Base-by-base conservation (phyloP, 2,329 filamentous ascomycete genomes). In the Ramularia collo-cygni region DNA sequence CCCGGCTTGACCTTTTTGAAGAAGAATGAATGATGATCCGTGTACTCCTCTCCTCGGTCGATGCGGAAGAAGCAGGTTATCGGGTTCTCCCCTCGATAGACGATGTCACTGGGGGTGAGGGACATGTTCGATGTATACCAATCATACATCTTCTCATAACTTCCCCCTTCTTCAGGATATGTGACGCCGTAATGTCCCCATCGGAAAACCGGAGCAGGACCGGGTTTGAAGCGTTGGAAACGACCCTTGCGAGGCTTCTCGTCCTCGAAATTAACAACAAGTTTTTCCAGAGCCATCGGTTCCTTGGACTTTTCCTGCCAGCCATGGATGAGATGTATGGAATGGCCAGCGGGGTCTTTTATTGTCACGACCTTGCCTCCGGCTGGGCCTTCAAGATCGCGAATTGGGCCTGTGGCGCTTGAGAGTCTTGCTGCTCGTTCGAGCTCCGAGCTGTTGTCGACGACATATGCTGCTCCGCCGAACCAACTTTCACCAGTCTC, bases 21-120 rank as follows among this genome's bases (percentile, higher is more conserved):
- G 61, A 77, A 76, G 41, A 78, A 69, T 2, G 61, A 64, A 51
- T 79, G 76, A 50, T 79, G 76, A 52, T 79, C 76, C 0, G 67
- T 64, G 42, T 64, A 68, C 1, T 62, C 59, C 0, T 62, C 51
- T 0, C 75, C 76, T 1, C 68, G 61, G 47, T 78, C 75, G 12
- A 79, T 61, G 47, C 77, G 75, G 16, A 69, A 54, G 52, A 80
- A 79, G 5, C 50, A 46, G 1, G 51, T 14, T 2, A 17, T 6
- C 2, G n/a, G 14, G 6, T 17, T 15, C 14, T 10, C 30, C 4
- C 17, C 30, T 17, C 47, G 2, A 59, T 51, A 47, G 19, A 58
- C 34, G 38, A 72, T 63, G 42, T 72, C 70, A 0, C 65, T 65
- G 1, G 68, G 68, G 1, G 61, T 64, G 40, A 73, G 55, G 48